Evolutionary conservation across 139 green algal species (phyloP), one percentile per base, ranked within the genome.

Genomic region (Micractinium conductrix): DNA sequence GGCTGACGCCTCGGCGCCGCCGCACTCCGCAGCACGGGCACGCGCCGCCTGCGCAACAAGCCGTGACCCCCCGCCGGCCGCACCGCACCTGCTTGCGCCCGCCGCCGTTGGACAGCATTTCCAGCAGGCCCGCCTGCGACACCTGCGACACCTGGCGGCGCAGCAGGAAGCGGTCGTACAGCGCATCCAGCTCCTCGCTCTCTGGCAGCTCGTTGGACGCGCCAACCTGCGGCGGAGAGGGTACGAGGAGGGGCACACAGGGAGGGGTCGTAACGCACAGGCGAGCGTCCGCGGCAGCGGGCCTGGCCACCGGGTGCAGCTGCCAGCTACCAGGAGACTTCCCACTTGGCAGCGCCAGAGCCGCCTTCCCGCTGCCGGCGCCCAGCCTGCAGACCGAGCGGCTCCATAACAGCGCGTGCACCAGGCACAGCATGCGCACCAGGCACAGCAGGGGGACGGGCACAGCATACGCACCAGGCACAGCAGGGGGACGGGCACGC

Each of bases 141-240:
- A 90, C 90, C 85, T 97, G 94, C 26, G 80, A 37, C 16, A 99
- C 96, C 30, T 88, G 85, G 21, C 91, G 87, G 33, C 96, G 88
- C 38, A 99, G 68, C 2, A 99, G 92, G 89, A 99, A 99, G 33
- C 96, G 91, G 78, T 99, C 96, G 83, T 97, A 99, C 80, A 99
- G 89, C 17, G 96, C 96, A 74, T 99, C 95, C 69, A 99, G 89
- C 91, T 99, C 96, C 90, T 99, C 96, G 60, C 86, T 94, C 85
- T 99, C 96, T 12, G 96, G 96, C 87, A 99, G 92, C 91, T 99
- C 96, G 87, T 99, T 99, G 58, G 92, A 96, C 21, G 96, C 96
- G 62, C 94, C 96, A 42, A 98, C 94, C 86, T 97, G 88, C 33
- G n/a, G n/a, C n/a, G n/a, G n/a, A n/a, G n/a, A n/a, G n/a, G n/a